Evolutionary conservation across 805 yeast species (phyloP).

Genomic region (Kregervanrija fluxuum): DNA sequence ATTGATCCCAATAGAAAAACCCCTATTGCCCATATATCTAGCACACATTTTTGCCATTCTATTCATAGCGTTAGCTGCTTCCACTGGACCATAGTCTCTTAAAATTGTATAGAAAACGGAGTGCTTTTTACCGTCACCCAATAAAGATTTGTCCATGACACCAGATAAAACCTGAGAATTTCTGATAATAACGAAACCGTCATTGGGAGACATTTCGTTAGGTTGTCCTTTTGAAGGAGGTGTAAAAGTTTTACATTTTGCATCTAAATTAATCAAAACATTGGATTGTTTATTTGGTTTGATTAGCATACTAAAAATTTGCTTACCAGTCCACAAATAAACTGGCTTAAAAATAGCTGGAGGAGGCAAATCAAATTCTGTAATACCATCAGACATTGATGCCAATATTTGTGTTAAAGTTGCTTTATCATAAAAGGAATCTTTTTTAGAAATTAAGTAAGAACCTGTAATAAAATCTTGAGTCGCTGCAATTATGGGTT

Average conservation of each 20-base stretch:
- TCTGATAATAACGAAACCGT: conserved; percentile 85
- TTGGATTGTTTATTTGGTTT: conserved; percentile 71
- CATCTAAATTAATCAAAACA: conserved; percentile 85
- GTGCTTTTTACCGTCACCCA: conserved; percentile 98
- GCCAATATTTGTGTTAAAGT: conserved; percentile 73
- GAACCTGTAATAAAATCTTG: conserved; percentile 99
- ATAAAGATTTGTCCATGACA: conserved; percentile 90
- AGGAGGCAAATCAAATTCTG: conserved; percentile 89
- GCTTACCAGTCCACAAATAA: conserved; percentile 95
- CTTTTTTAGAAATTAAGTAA: conserved; percentile 85
- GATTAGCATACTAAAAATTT: conserved; percentile 81
- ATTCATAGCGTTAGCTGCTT: conserved; percentile 94
- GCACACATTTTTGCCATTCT: conserved; percentile 99
- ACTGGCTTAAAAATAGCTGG: conserved; percentile 90
- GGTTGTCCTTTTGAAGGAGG: conserved; percentile 73
- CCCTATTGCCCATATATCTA: conserved; percentile 86
- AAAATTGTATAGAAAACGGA: conserved; percentile 92
- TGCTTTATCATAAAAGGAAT: conserved; percentile 85
- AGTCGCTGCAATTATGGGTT: conserved; percentile 98
- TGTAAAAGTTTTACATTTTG: conserved; percentile 82
- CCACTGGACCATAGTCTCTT: conserved; percentile 94
- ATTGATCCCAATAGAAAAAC: conserved; percentile 93
- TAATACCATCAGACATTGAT: conserved; percentile 92
- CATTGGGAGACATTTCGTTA: conserved; percentile 95
- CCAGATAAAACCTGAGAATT: conserved; percentile 88